Percentiles rank a stretch among this genome's conserved stretches.
Conservation (phyloP, 331 rosid genomes). For the Ulmus americana region DNA sequence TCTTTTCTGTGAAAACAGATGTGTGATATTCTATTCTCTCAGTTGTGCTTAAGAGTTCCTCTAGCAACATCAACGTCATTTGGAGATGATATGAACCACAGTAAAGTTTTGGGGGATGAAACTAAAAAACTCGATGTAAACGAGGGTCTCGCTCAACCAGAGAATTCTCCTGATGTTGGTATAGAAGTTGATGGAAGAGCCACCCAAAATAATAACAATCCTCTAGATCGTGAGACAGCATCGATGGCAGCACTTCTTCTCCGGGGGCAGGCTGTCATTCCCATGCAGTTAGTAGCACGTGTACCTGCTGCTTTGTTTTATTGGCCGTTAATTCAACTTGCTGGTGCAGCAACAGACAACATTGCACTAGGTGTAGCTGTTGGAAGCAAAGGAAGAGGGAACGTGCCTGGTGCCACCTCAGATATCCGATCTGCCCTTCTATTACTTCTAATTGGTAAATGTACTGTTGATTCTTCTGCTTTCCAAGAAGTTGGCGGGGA, state of each 20-base stretch:
- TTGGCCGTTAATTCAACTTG: slow-evolving; percentile 97
- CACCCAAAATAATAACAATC: slow-evolving; percentile 36
- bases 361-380: slow-evolving; percentile 92
- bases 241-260: slow-evolving; percentile 81
- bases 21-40: slow-evolving; percentile 95
- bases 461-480: slow-evolving; percentile 82
- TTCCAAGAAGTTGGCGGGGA: slow-evolving; percentile 80
- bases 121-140: slow-evolving; percentile 39
- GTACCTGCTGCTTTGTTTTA: slow-evolving; percentile 88
- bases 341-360: slow-evolving; percentile 93
- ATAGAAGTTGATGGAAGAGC: slow-evolving; percentile 51
- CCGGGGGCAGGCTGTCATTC: slow-evolving; percentile 82
- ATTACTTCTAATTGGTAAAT: slow-evolving; percentile 91
- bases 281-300: slow-evolving; percentile 85
- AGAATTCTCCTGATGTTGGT: slow-evolving; percentile 35
- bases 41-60: slow-evolving; percentile 82
- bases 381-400: slow-evolving; percentile 98
- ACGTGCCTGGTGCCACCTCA: slow-evolving; percentile 88
- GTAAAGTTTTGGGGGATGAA: slow-evolving; percentile 34
- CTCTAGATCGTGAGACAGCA: slow-evolving; percentile 58
- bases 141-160: slow-evolving; percentile 31
- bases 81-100: slow-evolving; percentile 59
- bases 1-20: slow-evolving; percentile 51
- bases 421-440: slow-evolving; percentile 91
- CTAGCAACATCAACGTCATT: slow-evolving; percentile 44